phyloP scores from a whole-genome alignment of 1,139 yeast species.

The Protomyces pachydermus region DNA sequence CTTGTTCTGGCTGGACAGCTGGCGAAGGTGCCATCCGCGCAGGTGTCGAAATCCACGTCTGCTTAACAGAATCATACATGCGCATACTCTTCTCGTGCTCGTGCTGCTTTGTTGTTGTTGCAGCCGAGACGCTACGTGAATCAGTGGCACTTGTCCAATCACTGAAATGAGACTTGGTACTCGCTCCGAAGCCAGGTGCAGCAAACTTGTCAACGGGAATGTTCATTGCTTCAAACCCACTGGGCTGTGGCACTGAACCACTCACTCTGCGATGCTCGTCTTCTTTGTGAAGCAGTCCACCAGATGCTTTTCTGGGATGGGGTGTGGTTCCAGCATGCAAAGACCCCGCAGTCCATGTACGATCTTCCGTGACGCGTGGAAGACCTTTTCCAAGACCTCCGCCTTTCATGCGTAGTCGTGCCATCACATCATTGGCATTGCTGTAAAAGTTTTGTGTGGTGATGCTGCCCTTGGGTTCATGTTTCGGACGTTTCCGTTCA shows the following conservation, averaged over 20 bases:
- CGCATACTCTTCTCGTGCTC: background rate
- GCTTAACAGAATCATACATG: constrained; percentile 14
- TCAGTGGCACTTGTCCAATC: constrained; percentile 15
- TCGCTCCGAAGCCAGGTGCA: constrained; percentile 8
- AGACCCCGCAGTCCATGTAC: constrained; percentile 2
- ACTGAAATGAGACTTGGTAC: constrained; percentile 18
- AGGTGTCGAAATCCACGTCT: constrained; percentile 11
- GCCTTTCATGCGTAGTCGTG: constrained; percentile 25
- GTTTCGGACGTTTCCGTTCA: constrained; percentile 8
- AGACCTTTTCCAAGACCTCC: constrained; percentile 24
- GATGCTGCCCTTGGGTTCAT: constrained; percentile 28
- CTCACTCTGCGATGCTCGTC: constrained; percentile 14
- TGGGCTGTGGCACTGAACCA: background rate
- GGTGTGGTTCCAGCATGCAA: background rate
- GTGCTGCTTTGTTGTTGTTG: background rate
- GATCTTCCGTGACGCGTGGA: constrained; percentile 27
- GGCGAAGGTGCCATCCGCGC: background rate
- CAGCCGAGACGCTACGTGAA: constrained; percentile 8
- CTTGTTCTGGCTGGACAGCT: background rate
- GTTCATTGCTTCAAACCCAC: constrained; percentile 24
- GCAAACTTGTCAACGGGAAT: constrained; percentile 14
- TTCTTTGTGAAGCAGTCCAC: background rate
- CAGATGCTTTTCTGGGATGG: constrained; percentile 1
- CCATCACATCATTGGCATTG: constrained; percentile 29
- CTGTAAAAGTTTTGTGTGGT: constrained; percentile 29